A percentile compares a stretch with the other conserved stretches of the same genome.
These are phyloP conservation scores for Trichoderma oligosporum DNA, from an alignment of 2,329 filamentous ascomycete genomes.

Conservation along the genomic window DNA sequence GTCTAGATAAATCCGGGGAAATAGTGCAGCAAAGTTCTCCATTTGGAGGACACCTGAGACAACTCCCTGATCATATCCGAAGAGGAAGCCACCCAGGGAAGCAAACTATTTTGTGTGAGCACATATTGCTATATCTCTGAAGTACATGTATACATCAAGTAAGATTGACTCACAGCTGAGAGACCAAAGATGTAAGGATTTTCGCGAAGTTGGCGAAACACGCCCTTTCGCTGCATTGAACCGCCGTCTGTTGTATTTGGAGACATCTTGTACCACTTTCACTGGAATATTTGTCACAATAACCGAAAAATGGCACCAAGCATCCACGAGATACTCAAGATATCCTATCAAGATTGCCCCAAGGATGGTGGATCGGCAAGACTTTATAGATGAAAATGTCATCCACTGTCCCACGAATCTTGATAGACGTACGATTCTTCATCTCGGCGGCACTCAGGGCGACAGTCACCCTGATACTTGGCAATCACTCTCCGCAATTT, in stretches of 20 bases:
- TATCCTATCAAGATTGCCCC: not conserved
- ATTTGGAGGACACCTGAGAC: conserved; percentile 46
- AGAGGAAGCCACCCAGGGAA: conserved; percentile 42
- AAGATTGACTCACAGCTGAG: conserved; percentile 34
- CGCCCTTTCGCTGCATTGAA: conserved; percentile 23
- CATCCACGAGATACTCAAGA: conserved; percentile 1
- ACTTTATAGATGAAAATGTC: conserved; percentile 5
- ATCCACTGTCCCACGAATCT: not conserved
- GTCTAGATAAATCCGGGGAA: conserved; percentile 38
- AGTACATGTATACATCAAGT: not conserved
- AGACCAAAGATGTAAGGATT: conserved; percentile 45
- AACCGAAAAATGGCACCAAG: not conserved
- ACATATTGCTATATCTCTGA: not conserved
- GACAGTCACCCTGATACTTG: conserved; percentile 9
- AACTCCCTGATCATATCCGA: conserved; percentile 49
- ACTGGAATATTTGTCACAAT: not conserved
- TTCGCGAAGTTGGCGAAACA: conserved; percentile 31
- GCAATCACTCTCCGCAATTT: conserved; percentile 11
- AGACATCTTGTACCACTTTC: not conserved
- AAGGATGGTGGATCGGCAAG: not conserved
- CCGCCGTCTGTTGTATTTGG: not conserved
- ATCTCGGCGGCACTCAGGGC: conserved; percentile 8
- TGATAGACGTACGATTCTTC: not conserved
- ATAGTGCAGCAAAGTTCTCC: conserved; percentile 38
- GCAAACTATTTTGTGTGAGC: conserved; percentile 26